Evolutionary conservation across 495 filamentous ascomycete species (phyloP), one percentile per base, ranked within the genome.

Genomic region (Trichoderma asperelloides): DNA sequence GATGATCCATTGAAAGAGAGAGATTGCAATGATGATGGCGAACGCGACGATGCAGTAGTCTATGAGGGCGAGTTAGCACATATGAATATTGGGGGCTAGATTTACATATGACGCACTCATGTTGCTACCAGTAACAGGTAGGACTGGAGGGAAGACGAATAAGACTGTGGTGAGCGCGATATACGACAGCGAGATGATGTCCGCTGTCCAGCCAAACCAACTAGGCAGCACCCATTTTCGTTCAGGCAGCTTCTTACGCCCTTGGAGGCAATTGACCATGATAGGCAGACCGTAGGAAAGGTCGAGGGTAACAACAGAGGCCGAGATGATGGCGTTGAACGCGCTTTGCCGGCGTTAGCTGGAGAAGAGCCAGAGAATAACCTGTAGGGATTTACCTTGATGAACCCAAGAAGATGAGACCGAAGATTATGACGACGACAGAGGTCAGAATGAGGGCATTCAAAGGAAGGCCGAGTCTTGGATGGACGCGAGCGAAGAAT

Each of bases 241-340:
- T 25, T 60, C 55, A 12, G 55, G 55, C 8, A 60, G 21, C 23
- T 30, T 28, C 9, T 25, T 23, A 3, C 55, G 55, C 13, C 55
- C 55, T 30, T 60, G 55, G 55, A 60, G 55, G 55, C 55, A 60
- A 25, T 60, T 60, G 6, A 60, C 55, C 9, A 25, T 25, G 5
- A 60, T 60, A 9, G 55, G 55, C 15, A 60, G 55, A 9, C 55
- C 55, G 9, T 60, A 60, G 1, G 55, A 60, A 25, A 60, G 55
- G 8, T 60, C 55, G 55, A 60, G 55, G 23, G 55, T 60, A 25
- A 60, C 55, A 25, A 60, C 55, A 25, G 55, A 60, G 21, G 55
- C 55, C 5, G 55, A 60, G 23, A 60, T 60, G 55, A 60, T 60
- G 55, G 55, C 55, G 55, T 60, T 60, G 55, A 60, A 60, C 11